Conservation (phyloP, 345 rosid genomes). For the Leavenworthia alabamica region DNA sequence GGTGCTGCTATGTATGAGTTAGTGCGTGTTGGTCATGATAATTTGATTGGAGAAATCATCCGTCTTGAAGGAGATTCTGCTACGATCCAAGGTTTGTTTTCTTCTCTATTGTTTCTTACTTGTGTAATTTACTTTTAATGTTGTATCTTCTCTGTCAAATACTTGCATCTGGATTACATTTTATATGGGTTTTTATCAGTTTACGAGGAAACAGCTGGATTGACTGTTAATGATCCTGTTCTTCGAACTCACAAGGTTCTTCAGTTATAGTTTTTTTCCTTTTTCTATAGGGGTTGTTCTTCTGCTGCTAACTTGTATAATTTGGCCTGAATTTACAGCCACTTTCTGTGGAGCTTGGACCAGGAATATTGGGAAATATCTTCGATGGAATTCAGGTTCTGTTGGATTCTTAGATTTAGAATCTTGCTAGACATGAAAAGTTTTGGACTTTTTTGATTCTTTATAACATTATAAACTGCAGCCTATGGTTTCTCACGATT, state of each 20-base stretch:
- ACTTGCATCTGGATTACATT: neutral
- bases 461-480: neutral
- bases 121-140: neutral
- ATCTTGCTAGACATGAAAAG: neutral
- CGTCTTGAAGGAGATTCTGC: no score
- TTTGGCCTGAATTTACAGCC: constrained; percentile 57
- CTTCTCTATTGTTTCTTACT: constrained; percentile 5
- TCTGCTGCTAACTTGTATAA: constrained; percentile 14
- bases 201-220: no score
- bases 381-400: constrained; percentile 98
- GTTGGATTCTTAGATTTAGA: constrained; percentile 14
- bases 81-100: constrained; percentile 92
- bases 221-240: constrained; percentile 93
- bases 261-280: neutral
- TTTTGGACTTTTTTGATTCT: neutral
- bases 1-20: no score
- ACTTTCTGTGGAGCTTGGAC: no score
- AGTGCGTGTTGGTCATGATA: no score
- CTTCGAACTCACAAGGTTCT: constrained; percentile 82
- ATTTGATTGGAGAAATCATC: no score
- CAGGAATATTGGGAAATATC: no score
- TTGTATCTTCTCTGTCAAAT: neutral
- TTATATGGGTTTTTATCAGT: neutral
- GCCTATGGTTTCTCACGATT: constrained; percentile 7
- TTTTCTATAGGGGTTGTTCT: neutral